phyloP scores from a whole-genome alignment of 129 eudicot species.

The Lonicera japonica region DNA sequence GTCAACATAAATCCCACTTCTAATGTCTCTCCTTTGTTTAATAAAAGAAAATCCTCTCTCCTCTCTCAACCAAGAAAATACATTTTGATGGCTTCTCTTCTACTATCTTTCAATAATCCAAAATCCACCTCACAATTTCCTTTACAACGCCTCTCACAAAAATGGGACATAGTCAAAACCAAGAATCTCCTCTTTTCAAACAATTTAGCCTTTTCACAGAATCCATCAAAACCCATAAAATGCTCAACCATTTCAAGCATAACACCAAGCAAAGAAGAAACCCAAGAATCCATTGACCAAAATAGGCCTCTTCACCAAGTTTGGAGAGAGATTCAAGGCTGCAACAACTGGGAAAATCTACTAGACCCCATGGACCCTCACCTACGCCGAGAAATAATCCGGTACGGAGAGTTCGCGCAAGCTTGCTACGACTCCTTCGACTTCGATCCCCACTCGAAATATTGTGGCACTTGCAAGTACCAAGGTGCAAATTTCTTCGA shows the following conservation, averaged over 20 bases:
- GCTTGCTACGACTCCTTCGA: conserved; percentile 80
- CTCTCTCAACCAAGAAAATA: too few species aligned
- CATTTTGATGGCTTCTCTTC: too few species aligned
- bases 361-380: conserved; percentile 63
- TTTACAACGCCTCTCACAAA: too few species aligned
- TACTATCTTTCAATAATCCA: too few species aligned
- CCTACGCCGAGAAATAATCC: conserved; percentile 59
- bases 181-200: conserved; percentile 14
- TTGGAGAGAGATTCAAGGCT: conserved; percentile 68
- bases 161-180: conserved; percentile 2
- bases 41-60: too few species aligned
- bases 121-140: too few species aligned
- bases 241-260: conserved; percentile 34
- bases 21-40: too few species aligned
- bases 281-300: conserved; percentile 16
- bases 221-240: conserved; percentile 3
- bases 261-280: conserved; percentile 15
- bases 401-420: conserved; percentile 75
- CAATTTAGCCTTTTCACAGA: neutral
- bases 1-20: too few species aligned
- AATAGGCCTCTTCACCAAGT: conserved; percentile 34
- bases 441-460: conserved; percentile 73
- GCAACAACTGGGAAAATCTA: conserved; percentile 43
- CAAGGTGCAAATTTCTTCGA: conserved; percentile 48
- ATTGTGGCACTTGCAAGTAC: conserved; percentile 79